Evolutionary conservation across 257 asterid genomes (phyloP), one percentile per base, ranked within the genome.

Genomic region (Lycium ferocissimum): DNA sequence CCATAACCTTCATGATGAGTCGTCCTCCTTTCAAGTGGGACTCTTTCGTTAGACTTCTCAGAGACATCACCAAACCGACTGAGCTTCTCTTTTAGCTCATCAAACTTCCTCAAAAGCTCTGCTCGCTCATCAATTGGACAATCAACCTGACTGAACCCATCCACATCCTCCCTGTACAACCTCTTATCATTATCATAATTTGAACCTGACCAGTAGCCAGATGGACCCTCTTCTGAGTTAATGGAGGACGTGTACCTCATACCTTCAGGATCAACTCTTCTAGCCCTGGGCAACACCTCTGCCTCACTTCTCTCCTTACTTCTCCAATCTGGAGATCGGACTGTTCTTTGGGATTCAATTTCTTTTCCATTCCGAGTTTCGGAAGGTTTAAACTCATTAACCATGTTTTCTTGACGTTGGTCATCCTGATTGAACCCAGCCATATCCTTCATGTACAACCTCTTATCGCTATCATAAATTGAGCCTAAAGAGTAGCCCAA

Each of bases 21-120:
- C 80, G 63, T 87, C 88, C 92, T 89, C 85, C 90, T 81, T 85
- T 86, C 92, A 37, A 72, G 86, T 18, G 90, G 89, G 47, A 85
- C 83, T 86, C 87, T 91, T 47, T 90, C 95, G 81, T 92, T 92
- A 13, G 95, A 93, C 87, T 83, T 92, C 61, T 90, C 89, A 51
- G 57, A 72, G 83, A 92, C 86, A 85, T 91, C 90, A 37, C 92
- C 92, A 0, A 97, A 90, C 45, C 86, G 94, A 26, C 86, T 90
- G 79, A 96, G 86, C 87, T 91, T 90, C 62, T 85, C 91, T 81
- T 85, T 92, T 71, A 94, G 88, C 89, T 91, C 97, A 33, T 96
- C 97, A 88, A 95, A 82, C 89, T 89, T 90, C 84, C 90, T 90
- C 92, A 95, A 86, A 20, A 94, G 92, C 88, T 88, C 97, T 49